Evolutionary conservation across 129 eudicot species (phyloP), one percentile per base, ranked within the genome.

Genomic region (Tanacetum coccineum): DNA sequence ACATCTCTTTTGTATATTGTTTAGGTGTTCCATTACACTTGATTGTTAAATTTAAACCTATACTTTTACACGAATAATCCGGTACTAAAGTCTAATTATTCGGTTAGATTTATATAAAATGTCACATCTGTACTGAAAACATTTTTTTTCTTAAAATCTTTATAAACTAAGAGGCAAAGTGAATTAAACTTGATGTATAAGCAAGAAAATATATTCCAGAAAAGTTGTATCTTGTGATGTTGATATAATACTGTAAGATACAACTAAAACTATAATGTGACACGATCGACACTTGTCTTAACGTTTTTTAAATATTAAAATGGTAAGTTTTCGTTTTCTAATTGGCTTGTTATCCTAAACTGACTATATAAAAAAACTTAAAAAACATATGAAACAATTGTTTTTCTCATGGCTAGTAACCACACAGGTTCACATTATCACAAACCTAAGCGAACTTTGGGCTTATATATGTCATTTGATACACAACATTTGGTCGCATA

Each of bases 191-290:
- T 6, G 48, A 64, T 44, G 13, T 45, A 13, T 2, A 44, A 40
- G 40, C 50, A 17, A 62, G 40, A 62, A 36, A 6, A 7, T 6
- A 36, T 36, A 36, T 36, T 36, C 42, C 36, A 66, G 14, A 49
- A 54, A 66, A 66, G 3, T 47, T 49, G n/a, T 58, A 59, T 57
- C 25, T 55, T 56, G 74, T 69, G 74, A 69, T 56, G n/a, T 68
- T 36, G 64, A 68, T 13, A 9, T n/a, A n/a, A n/a, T n/a, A n/a
- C n/a, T n/a, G 55, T 68, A 14, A 68, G 36, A 36, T 40, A 40
- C 54, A 55, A 39, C 22, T 44, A 39, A 40, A 54, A 19, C 21
- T n/a, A 58, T 58, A 36, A 47, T 68, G 7, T 57, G 62, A 45
- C 39, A 21, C 3, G 46, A 19, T 26, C 13, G 1, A 52, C 30